phyloP scores from a whole-genome alignment of 208 protist genomes.

The Blechomonas ayalai region DNA sequence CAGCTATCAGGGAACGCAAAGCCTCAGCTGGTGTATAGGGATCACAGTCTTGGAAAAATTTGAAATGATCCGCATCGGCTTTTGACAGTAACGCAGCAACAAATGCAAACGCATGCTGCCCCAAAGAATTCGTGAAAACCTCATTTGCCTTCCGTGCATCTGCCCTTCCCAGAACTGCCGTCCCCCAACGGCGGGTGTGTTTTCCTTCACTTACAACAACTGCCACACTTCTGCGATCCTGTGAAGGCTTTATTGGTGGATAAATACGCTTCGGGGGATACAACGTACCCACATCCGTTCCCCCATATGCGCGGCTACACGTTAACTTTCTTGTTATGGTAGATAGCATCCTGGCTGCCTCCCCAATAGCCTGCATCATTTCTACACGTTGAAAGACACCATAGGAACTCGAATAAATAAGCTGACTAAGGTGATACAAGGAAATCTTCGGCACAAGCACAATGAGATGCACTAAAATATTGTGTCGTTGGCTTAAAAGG shows the following conservation, averaged over 20 bases:
- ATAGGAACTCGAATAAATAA: constrained; percentile 57
- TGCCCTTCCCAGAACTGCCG: constrained; percentile 22
- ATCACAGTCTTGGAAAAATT: constrained; percentile 60
- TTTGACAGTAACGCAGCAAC: constrained; percentile 39
- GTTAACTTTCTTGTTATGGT: no score
- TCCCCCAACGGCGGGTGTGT: constrained; percentile 57
- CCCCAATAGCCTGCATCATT: constrained; percentile 43
- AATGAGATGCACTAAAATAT: constrained; percentile 41
- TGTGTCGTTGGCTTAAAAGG: constrained; percentile 27
- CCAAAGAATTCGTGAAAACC: constrained; percentile 25
- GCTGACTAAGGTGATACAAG: constrained; percentile 27
- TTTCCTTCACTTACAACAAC: constrained; percentile 49
- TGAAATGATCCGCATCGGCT: constrained; percentile 41
- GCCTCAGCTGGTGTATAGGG: constrained; percentile 54
- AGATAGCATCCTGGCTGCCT: constrained; percentile 48
- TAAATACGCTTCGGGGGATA: constrained; percentile 34
- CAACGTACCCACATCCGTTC: neutral
- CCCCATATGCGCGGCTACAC: neutral
- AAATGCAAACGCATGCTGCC: constrained; percentile 34
- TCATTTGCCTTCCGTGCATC: constrained; percentile 4
- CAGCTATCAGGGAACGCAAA: constrained; percentile 19
- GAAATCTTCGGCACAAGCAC: constrained; percentile 34
- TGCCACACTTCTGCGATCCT: constrained; percentile 3
- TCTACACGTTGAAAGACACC: constrained; percentile 61
- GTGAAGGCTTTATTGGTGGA: constrained; percentile 38